phyloP scores from a whole-genome alignment of 257 asterid species.

The Nicotiana tabacum region DNA sequence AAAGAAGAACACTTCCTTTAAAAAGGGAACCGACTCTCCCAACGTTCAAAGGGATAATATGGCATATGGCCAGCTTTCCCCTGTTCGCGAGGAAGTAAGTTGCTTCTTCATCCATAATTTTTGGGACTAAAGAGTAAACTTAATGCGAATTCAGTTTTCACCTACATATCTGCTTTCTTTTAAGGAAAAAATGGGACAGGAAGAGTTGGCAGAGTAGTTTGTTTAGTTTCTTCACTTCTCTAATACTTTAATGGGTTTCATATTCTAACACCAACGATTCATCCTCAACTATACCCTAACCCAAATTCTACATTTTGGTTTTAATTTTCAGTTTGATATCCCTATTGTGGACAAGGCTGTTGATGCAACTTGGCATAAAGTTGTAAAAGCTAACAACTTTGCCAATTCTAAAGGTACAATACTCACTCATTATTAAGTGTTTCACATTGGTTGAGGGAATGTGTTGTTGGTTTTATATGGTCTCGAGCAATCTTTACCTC shows the following conservation, averaged over 20 bases:
- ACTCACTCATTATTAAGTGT: not conserved
- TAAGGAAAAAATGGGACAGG: too few relatives aligned
- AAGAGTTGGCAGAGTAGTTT: not conserved
- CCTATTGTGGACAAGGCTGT: constrained; percentile 50
- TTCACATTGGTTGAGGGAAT: not conserved
- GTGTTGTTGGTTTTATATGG: not conserved
- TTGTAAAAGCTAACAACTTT: constrained; percentile 26
- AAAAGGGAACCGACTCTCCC: constrained; percentile 25
- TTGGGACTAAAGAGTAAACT: not conserved
- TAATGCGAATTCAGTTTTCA: not conserved
- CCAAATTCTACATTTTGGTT: not conserved
- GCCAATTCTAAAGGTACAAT: constrained; percentile 45
- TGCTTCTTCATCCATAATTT: not conserved
- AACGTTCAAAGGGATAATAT: constrained; percentile 23
- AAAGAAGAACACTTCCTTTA: constrained; percentile 45
- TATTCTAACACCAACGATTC: not conserved
- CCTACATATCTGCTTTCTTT: not conserved
- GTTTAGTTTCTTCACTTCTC: not conserved
- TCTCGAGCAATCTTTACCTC: not conserved
- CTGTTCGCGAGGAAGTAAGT: constrained; percentile 71
- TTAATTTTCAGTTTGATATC: constrained; percentile 8
- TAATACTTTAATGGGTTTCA: too few relatives aligned
- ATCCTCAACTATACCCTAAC: not conserved
- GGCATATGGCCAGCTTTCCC: constrained; percentile 38
- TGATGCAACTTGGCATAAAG: constrained; percentile 41